Evolutionary conservation across 78 protist genomes (phyloP).

Genomic region (Pigoraptor vietnamica): DNA sequence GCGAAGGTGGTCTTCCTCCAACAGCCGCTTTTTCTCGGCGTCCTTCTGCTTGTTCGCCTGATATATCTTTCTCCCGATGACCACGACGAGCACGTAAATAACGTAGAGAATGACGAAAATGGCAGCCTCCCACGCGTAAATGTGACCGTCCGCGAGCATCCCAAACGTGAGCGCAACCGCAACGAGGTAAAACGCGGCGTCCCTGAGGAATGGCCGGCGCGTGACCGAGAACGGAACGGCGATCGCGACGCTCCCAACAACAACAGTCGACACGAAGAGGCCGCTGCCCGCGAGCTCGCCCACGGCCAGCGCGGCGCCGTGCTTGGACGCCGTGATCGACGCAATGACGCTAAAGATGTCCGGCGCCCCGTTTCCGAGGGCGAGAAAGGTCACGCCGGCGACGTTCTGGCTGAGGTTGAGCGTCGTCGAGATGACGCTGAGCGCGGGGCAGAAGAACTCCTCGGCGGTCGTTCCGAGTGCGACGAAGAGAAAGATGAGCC

Average conservation of each 20-base stretch:
- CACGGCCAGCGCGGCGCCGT: constrained; percentile 18
- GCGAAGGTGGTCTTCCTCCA: no score
- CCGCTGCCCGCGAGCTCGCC: constrained; percentile 37
- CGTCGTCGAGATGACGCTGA: neutral
- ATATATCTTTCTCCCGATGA: neutral
- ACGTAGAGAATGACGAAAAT: constrained; percentile 10
- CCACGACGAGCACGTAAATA: constrained; percentile 8
- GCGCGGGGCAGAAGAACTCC: constrained; percentile 1
- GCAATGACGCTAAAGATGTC: constrained; percentile 45
- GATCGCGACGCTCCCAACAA: constrained; percentile 14
- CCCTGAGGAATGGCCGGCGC: constrained; percentile 41
- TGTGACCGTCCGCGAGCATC: neutral
- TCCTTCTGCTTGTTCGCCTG: neutral
- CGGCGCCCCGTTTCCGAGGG: constrained; percentile 63
- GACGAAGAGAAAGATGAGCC: constrained; percentile 1
- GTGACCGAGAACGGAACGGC: neutral
- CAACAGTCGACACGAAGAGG: constrained; percentile 26
- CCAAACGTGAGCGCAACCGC: neutral
- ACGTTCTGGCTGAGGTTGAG: constrained; percentile 25
- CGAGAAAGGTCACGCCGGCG: constrained; percentile 56
- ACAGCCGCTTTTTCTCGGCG: neutral
- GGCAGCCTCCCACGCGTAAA: constrained; percentile 14
- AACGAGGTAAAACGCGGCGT: constrained; percentile 8
- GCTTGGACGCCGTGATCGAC: neutral
- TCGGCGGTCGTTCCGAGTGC: constrained; percentile 12